phyloP scores from a whole-genome alignment of 768 basidiomycete genomes.

The Sutorius australiensis region DNA sequence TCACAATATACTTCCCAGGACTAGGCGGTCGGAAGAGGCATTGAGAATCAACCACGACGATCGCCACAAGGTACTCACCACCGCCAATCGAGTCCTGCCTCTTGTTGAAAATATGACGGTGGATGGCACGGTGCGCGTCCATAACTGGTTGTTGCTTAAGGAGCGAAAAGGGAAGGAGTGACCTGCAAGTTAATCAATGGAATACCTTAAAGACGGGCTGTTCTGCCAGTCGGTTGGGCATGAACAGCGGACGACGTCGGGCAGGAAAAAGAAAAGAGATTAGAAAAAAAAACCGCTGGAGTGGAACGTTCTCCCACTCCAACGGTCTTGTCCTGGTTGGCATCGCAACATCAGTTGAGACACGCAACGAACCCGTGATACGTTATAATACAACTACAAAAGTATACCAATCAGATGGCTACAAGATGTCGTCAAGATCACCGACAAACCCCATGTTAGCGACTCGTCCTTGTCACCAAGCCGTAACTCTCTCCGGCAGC shows the following conservation, averaged over 20 bases:
- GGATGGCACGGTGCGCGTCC: constrained; percentile 15
- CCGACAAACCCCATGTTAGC: constrained; percentile 17
- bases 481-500: constrained; percentile 77
- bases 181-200: constrained; percentile 6
- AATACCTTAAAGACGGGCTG: not conserved
- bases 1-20: constrained; percentile 21
- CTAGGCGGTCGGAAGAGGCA: constrained; percentile 5
- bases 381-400: constrained; percentile 2
- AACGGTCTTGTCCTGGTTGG: constrained; percentile 19
- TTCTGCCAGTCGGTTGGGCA: not conserved
- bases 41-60: not conserved
- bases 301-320: constrained; percentile 15
- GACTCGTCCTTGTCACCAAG: constrained; percentile 30
- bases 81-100: constrained; percentile 26
- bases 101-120: constrained; percentile 17
- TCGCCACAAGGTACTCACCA: constrained; percentile 21
- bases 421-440: constrained; percentile 5
- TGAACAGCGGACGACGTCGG: constrained; percentile 5
- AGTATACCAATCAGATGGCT: constrained; percentile 8
- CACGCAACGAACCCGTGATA: not conserved
- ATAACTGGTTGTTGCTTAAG: constrained; percentile 16
- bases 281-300: not conserved
- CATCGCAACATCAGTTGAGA: constrained; percentile 24
- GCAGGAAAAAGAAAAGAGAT: not conserved
- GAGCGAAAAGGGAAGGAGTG: constrained; percentile 24